A percentile compares a stretch with the other conserved stretches of the same genome.
phyloP scores from a whole-genome alignment of 2,329 filamentous ascomycete species.

The Laburnicola sp. region DNA sequence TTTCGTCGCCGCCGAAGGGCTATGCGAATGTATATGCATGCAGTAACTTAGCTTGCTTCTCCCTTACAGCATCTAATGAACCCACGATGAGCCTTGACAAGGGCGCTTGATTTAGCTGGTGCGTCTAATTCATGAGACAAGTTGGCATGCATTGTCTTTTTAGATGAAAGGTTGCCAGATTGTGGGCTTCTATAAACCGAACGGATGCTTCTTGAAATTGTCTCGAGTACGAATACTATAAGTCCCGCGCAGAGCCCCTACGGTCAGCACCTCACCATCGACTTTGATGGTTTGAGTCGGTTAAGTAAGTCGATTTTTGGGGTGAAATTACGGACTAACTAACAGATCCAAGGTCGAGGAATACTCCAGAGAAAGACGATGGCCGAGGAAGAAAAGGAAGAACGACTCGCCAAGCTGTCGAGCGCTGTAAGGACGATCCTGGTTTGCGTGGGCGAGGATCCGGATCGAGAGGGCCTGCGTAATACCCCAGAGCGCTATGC shows the following conservation, averaged over 20 bases:
- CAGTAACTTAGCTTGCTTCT: no score
- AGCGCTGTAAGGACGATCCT: constrained; percentile 65
- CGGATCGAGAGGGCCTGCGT: constrained; percentile 64
- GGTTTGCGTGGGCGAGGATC: constrained; percentile 68
- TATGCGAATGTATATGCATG: no score
- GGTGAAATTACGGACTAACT: constrained; percentile 4
- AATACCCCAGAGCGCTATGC: constrained; percentile 82
- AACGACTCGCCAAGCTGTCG: constrained; percentile 61
- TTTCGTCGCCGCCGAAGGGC: no score
- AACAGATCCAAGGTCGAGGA: constrained; percentile 56
- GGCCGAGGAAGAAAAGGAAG: constrained; percentile 60
- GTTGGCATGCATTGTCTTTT: no score
- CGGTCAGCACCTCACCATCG: constrained; percentile 54
- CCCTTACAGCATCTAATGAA: no score
- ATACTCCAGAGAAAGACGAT: constrained; percentile 64
- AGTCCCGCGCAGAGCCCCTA: constrained; percentile 56
- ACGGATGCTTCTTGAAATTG: no score
- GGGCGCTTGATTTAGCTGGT: no score
- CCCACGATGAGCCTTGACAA: no score
- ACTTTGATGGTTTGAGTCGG: constrained; percentile 59
- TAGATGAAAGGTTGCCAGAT: no score
- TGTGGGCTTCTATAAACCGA: no score
- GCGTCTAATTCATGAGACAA: no score
- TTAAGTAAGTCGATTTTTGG: constrained; percentile 44
- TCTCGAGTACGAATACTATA: constrained; percentile 36